Base-by-base conservation (phyloP, 768 basidiomycete genomes). In the Suillus ampliporus region DNA sequence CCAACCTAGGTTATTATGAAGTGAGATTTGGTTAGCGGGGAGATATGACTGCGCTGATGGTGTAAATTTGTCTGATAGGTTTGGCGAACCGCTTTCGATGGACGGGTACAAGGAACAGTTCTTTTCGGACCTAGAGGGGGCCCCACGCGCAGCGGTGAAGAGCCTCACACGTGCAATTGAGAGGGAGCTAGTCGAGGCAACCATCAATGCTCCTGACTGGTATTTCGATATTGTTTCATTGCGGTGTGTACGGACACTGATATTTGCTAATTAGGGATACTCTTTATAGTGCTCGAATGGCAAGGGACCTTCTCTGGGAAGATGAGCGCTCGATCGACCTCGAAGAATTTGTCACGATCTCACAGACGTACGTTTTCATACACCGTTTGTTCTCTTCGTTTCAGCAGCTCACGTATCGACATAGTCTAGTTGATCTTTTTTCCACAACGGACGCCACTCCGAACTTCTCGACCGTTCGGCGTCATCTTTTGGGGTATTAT, bases 171-270 rank as follows among this genome's bases (percentile, higher is more conserved):
- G 83, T 61, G 76, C 80, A 28, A 88, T 98, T 60, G 89, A 94
- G 75, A 72, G 73, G 13, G 86, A 88, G 70, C 79, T 99, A 64
- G 74, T 89, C 26, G 85, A 86, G 74, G 79, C 89, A 41, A 97
- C 92, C 8, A 85, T 99, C 62, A 99, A 99, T 72, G 92, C 95
- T 14, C 89, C 92, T 37, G 94, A 98, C 75, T 99, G 97, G 96
- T 95, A 82, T 61, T 40, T 26, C 37, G 6, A 84, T 82, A 44
- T 40, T 51, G 2, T 60, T 64, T n/a, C 58, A n/a, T 63, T 59
- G 63, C 21, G 64, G 41, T 46, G 40, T 26, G 65, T 57, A 19
- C 57, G 28, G 68, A 68, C 62, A 56, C 62, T 44, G 47, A 77
- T 60, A 62, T 65, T 44, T 66, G 61, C 60, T 69, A 64, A 54